Conservation (phyloP, 352 stramenopile species). For the Globisporangium radiosum region DNA sequence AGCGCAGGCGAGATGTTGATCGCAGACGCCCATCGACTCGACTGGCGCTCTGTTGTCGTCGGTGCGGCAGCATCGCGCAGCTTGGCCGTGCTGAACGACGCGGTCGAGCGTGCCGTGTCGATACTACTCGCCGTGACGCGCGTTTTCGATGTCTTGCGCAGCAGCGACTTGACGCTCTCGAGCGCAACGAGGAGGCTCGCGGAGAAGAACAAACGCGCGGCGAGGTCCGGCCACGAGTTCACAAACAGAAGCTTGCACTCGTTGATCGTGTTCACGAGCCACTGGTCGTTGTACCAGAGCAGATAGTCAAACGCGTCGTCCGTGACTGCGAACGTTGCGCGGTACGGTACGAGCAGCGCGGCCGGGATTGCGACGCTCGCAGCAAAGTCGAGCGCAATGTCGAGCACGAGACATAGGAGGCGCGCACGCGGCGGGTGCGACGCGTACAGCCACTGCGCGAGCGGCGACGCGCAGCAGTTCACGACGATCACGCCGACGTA, state of each 20-base stretch:
- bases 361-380: constrained; percentile 14
- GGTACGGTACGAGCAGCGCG: constrained; percentile 9
- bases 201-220: constrained; percentile 29
- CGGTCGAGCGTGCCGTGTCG: not conserved
- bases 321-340: constrained; percentile 3
- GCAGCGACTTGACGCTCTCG: constrained; percentile 24
- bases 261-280: constrained; percentile 21
- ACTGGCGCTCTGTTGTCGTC: no score
- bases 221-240: constrained; percentile 24
- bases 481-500: constrained; percentile 13
- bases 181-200: constrained; percentile 23
- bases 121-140: not conserved
- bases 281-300: constrained; percentile 21
- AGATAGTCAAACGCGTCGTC: not conserved
- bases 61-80: no score
- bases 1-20: no score
- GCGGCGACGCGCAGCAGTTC: constrained; percentile 16
- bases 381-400: constrained; percentile 17
- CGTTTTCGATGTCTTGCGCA: constrained; percentile 1
- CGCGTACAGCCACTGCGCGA: not conserved
- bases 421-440: constrained; percentile 7
- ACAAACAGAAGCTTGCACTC: constrained; percentile 23
- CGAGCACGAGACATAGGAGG: constrained; percentile 11
- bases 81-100: not conserved
- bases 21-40: no score